phyloP scores from a whole-genome alignment of 257 asterid genomes.

The Ilex asprella region DNA sequence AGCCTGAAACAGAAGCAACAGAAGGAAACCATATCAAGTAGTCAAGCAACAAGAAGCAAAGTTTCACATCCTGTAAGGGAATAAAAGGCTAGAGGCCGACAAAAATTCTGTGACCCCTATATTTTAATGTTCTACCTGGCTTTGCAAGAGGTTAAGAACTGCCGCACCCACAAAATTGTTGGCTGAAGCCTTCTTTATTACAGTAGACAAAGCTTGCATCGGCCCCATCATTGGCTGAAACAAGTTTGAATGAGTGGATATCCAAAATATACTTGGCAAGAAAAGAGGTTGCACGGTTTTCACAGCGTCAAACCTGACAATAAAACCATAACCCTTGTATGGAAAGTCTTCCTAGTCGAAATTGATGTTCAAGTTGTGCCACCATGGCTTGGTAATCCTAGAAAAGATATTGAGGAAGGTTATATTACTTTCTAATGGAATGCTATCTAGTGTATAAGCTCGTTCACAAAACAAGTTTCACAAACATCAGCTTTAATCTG shows the following conservation, averaged over 20 bases:
- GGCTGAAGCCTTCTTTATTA: conserved; percentile 79
- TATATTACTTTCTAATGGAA: no score
- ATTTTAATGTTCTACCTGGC: conserved; percentile 44
- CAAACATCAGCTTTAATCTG: no score
- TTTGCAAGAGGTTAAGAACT: conserved; percentile 90
- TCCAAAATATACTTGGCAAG: conserved; percentile 10
- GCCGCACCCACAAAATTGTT: conserved; percentile 72
- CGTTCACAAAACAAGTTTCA: no score
- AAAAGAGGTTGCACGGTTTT: conserved; percentile 10
- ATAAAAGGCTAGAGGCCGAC: background rate
- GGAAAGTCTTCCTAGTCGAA: conserved; percentile 87
- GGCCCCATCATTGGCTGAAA: conserved; percentile 94
- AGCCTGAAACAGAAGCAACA: conserved; percentile 44
- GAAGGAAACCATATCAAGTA: conserved; percentile 14
- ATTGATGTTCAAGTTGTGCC: conserved; percentile 97
- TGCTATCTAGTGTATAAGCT: no score
- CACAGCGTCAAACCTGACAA: conserved; percentile 68
- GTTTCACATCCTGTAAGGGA: no score
- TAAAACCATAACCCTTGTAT: conserved; percentile 97
- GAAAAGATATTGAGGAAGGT: background rate
- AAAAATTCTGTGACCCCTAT: no score
- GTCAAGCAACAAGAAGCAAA: no score
- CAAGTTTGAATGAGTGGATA: conserved; percentile 12
- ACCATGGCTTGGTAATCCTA: conserved; percentile 99
- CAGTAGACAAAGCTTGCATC: conserved; percentile 82